Base-by-base conservation (phyloP, 2,329 filamentous ascomycete genomes). In the Graphium sp. region DNA sequence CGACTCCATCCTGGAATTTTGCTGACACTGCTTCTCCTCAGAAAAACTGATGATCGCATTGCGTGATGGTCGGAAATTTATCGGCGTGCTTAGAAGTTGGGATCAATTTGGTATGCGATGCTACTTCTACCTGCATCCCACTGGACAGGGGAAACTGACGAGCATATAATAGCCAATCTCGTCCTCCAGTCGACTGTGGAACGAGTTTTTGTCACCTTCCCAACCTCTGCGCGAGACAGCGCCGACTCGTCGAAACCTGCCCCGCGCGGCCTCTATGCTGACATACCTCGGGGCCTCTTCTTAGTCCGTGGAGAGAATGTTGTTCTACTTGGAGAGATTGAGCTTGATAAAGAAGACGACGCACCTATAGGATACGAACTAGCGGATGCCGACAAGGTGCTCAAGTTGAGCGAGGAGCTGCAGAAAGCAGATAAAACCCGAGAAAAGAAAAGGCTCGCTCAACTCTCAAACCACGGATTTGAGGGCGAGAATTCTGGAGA, bases 281-380 rank as follows among this genome's bases (percentile, higher is more conserved):
- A 98, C 49, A 69, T 92, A 34, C 63, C 73, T 8, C 73, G 83
- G 33, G 89, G 89, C 28, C 73, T 92, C 37, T 95, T 89, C 56
- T 68, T 95, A 20, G 82, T 98, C 25, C 68, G 89, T 34, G 89
- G 89, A 40, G 89, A 98, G 58, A 98, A 98, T 50, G 89, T 98
- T n/a, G 63, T 93, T 29, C 62, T 98, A 24, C 66, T 95, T 12
- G 89, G 89, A 21, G 91, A 95, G 54, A 92, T 98, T 43, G 89
- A 98, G 49, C 70, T 98, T 15, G 89, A 98, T 58, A 83, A 79
- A 46, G 89, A 98, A 52, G 89, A 98, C 50, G 75, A 91, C 33
- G 62, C 82, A 12, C 83, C 82, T 1, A 50, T 62, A 5, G 72
- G 74, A 18, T 83, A 78, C 37, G 58, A 70, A 42, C 46, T 50